phyloP scores from a whole-genome alignment of 2,329 filamentous ascomycete species.

The Cryphonectria radicalis region DNA sequence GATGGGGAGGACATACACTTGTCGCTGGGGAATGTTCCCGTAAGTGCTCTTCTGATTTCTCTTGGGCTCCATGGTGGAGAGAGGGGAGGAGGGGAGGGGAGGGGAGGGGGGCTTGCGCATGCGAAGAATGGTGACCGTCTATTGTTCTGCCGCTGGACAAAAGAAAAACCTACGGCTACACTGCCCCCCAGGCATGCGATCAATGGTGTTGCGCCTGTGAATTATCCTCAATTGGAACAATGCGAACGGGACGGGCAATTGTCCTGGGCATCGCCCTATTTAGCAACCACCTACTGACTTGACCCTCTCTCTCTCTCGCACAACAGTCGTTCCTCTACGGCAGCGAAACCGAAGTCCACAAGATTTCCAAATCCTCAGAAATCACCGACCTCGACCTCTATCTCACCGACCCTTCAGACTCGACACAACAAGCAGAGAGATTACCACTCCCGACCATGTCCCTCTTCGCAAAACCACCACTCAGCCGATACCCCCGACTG shows the following conservation, averaged over 20 bases:
- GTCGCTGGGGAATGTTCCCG: constrained; percentile 60
- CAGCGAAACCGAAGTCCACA: constrained; percentile 40
- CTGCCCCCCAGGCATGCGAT: not conserved
- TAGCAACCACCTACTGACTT: constrained; percentile 9
- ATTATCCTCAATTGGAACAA: constrained; percentile 6
- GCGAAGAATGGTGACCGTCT: constrained; percentile 8
- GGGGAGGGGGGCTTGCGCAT: not conserved
- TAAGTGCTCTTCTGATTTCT: constrained; percentile 48
- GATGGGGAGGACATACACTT: constrained; percentile 61
- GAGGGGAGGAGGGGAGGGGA: not conserved
- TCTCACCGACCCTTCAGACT: constrained; percentile 55
- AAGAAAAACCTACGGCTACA: not conserved
- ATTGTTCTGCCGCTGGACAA: constrained; percentile 15
- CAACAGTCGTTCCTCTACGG: constrained; percentile 59
- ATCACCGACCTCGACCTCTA: constrained; percentile 61
- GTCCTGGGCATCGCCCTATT: not conserved
- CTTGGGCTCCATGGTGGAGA: not conserved
- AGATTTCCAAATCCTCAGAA: constrained; percentile 44
- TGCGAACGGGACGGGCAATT: constrained; percentile 1
- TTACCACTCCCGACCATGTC: constrained; percentile 56
- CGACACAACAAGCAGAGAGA: constrained; percentile 50
- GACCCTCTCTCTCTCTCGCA: constrained; percentile 17
- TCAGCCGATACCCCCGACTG: constrained; percentile 28
- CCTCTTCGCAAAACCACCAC: constrained; percentile 50
- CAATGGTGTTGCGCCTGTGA: not conserved